Conservation (phyloP, 805 yeast genomes). For the Saturnispora serradocipensis region DNA sequence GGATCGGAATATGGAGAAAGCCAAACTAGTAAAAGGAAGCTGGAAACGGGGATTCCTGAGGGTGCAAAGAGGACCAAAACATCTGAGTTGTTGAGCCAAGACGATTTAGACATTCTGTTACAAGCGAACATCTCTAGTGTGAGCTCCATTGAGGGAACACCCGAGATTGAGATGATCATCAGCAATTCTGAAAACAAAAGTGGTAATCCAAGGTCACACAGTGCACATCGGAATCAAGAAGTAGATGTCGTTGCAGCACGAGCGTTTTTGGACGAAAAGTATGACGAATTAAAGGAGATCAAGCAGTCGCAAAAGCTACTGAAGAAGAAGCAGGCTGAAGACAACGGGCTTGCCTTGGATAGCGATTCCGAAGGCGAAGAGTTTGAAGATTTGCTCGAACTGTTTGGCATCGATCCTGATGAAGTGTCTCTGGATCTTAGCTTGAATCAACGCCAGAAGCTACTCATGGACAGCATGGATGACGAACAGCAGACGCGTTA, state of each 20-base stretch:
- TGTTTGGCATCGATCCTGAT: slow-evolving; percentile 26
- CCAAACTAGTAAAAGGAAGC: background rate
- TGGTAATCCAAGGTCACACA: background rate
- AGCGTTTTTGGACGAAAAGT: slow-evolving; percentile 18
- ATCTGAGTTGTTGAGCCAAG: background rate
- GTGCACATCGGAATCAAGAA: slow-evolving; percentile 9
- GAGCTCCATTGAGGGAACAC: slow-evolving; percentile 9
- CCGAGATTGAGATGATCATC: slow-evolving; percentile 8
- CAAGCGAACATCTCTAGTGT: background rate
- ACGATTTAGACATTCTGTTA: background rate
- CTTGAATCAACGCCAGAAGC: slow-evolving; percentile 48
- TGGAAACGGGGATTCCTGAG: background rate
- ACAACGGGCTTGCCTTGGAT: slow-evolving; percentile 21
- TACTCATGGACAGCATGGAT: slow-evolving; percentile 64
- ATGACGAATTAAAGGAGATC: slow-evolving; percentile 17
- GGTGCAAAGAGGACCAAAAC: background rate
- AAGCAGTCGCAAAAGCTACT: slow-evolving; percentile 18
- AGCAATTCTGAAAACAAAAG: background rate
- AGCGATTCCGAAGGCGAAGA: slow-evolving; percentile 21
- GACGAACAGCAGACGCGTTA: slow-evolving; percentile 80
- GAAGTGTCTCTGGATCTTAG: slow-evolving; percentile 27
- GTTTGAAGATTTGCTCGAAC: slow-evolving; percentile 24
- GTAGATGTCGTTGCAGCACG: slow-evolving; percentile 21
- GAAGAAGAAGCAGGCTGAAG: slow-evolving; percentile 22
- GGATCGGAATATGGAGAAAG: background rate